Percentiles rank a stretch among this genome's conserved stretches.
Conservation (phyloP, 108 stramenopile genomes). For the Discostella stelligeroides region DNA sequence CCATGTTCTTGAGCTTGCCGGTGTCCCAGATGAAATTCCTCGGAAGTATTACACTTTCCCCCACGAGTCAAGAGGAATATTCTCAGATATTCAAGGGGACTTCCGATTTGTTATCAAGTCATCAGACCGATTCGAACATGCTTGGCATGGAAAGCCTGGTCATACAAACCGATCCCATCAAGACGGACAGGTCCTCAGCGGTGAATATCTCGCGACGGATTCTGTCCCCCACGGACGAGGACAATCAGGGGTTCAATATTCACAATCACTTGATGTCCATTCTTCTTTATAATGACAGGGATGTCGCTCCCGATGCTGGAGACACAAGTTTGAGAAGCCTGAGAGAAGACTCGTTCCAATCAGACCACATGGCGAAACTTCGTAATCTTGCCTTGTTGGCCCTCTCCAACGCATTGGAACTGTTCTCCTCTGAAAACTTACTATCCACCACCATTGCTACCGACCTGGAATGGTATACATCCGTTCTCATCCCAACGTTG, state of each 20-base stretch:
- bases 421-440: constrained; percentile 46
- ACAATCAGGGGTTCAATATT: constrained; percentile 32
- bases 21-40: constrained; percentile 65
- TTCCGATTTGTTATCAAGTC: constrained; percentile 54
- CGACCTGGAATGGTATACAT: constrained; percentile 58
- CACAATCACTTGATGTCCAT: constrained; percentile 61
- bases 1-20: constrained; percentile 41
- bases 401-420: constrained; percentile 57
- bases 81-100: constrained; percentile 49
- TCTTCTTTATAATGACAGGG: constrained; percentile 42
- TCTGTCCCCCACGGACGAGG: constrained; percentile 25
- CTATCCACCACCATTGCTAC: constrained; percentile 41
- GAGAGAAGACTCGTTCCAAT: constrained; percentile 30
- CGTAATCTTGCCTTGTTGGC: constrained; percentile 58
- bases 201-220: constrained; percentile 35
- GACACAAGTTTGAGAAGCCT: constrained; percentile 41
- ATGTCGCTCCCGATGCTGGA: constrained; percentile 42
- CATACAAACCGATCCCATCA: constrained; percentile 58
- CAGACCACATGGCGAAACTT: constrained; percentile 43
- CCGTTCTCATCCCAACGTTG: constrained; percentile 59
- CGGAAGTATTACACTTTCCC: constrained; percentile 26
- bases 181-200: constrained; percentile 57
- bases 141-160: constrained; percentile 73
- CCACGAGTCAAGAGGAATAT: constrained; percentile 28
- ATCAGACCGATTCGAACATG: constrained; percentile 54